Evolutionary conservation across 1,284 basidiomycete species (phyloP).

Genomic region (Sanghuangporus sanghuang): DNA sequence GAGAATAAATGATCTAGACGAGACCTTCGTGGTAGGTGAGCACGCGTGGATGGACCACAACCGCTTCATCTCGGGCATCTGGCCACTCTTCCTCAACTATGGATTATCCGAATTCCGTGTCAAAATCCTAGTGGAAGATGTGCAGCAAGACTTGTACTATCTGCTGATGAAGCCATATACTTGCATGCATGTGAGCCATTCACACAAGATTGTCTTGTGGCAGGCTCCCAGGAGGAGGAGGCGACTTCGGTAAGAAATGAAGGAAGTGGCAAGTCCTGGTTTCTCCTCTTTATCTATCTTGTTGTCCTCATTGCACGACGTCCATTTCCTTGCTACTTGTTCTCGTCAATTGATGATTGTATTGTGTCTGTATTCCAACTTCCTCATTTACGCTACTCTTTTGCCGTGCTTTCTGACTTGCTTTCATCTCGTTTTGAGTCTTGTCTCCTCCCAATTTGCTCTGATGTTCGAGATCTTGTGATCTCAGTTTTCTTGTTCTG

Average conservation of each 20-base stretch:
- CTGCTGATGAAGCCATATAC: constrained; percentile 45
- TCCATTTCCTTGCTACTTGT: background rate
- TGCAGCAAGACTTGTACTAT: constrained; percentile 60
- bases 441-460: background rate
- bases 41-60: constrained; percentile 68
- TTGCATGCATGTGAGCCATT: constrained; percentile 55
- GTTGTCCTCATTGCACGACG: background rate
- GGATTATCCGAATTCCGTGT: constrained; percentile 48
- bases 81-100: constrained; percentile 49
- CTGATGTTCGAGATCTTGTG: background rate
- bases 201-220: constrained; percentile 35
- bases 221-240: constrained; percentile 8
- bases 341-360: no score
- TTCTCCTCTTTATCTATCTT: no score
- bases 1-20: no score
- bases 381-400: background rate
- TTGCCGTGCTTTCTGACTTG: background rate
- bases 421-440: background rate
- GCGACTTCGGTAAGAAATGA: background rate
- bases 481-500: no score
- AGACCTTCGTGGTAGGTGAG: constrained; percentile 61
- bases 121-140: constrained; percentile 49
- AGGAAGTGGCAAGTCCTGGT: background rate
- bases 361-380: background rate
- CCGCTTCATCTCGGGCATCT: constrained; percentile 53